Evolutionary conservation across 2,329 filamentous ascomycete genomes (phyloP).

Genomic region (Pseudocercospora eumusae): DNA sequence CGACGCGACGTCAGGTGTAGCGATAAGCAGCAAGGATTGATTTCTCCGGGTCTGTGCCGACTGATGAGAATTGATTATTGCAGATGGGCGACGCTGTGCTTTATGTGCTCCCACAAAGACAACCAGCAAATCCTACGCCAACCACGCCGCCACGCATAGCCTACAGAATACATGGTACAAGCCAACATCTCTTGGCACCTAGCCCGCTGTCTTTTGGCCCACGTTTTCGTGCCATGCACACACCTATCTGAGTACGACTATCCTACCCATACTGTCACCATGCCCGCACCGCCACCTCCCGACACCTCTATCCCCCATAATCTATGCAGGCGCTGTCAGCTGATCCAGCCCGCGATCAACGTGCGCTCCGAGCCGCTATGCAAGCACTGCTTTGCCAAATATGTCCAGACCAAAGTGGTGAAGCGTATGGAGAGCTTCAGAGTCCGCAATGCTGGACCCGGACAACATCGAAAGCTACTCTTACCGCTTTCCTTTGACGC

Average conservation of each 20-base stretch:
- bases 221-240: not conserved
- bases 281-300: constrained; percentile 32
- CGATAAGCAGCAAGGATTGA: constrained; percentile 8
- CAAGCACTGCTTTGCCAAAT: constrained; percentile 73
- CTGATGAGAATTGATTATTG: too few relatives aligned
- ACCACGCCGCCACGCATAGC: too few relatives aligned
- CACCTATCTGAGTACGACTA: too few relatives aligned
- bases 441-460: constrained; percentile 49
- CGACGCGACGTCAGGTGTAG: constrained; percentile 16
- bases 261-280: too few relatives aligned
- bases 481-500: constrained; percentile 81
- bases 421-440: constrained; percentile 73
- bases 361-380: constrained; percentile 63
- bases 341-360: constrained; percentile 52
- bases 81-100: not conserved
- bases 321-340: constrained; percentile 60
- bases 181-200: not conserved
- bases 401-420: constrained; percentile 74
- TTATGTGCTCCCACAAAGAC: too few relatives aligned
- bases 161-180: too few relatives aligned
- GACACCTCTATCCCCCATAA: constrained; percentile 25
- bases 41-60: not conserved
- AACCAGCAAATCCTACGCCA: not conserved
- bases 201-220: not conserved
- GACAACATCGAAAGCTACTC: constrained; percentile 60